These are phyloP conservation scores for Geotrichum klebahnii DNA, from an alignment of 1,139 yeast species.

Conservation along the genomic window DNA sequence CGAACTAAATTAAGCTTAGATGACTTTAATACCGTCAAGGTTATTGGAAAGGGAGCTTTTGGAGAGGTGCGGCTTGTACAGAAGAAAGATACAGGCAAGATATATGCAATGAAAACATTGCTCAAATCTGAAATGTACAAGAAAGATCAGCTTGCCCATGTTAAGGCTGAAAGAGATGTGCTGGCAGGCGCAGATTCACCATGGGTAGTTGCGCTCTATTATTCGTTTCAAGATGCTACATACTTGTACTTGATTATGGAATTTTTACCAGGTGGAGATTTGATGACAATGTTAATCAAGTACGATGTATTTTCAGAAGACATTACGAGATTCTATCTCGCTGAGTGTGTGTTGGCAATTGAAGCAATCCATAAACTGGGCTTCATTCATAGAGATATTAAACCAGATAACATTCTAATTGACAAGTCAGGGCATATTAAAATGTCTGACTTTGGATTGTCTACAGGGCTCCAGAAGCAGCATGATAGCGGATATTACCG, in stretches of 20 bases:
- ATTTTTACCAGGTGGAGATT: constrained; percentile 71
- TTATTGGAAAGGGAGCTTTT: constrained; percentile 74
- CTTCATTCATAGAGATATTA: constrained; percentile 73
- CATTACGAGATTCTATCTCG: constrained; percentile 69
- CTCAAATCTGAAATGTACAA: constrained; percentile 68
- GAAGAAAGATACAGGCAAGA: constrained; percentile 67
- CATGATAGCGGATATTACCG: constrained; percentile 66
- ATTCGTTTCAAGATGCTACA: constrained; percentile 67
- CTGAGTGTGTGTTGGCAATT: constrained; percentile 72
- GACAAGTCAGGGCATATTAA: constrained; percentile 60
- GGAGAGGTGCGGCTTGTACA: constrained; percentile 75
- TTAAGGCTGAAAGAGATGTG: constrained; percentile 71
- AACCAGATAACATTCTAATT: constrained; percentile 70
- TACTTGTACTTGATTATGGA: constrained; percentile 70
- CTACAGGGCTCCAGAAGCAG: constrained; percentile 72
- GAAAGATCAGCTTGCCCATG: constrained; percentile 71
- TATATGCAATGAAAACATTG: constrained; percentile 72
- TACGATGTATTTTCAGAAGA: constrained; percentile 73
- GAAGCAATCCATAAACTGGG: constrained; percentile 72
- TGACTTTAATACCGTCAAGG: constrained; percentile 66
- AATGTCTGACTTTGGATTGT: constrained; percentile 73
- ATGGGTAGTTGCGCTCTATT: constrained; percentile 70
- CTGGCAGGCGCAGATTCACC: constrained; percentile 73
- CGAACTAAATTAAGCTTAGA: constrained; percentile 61
- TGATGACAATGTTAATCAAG: constrained; percentile 73